Evolutionary conservation across 176 grass and related monocot genomes (phyloP), one percentile per base, ranked within the genome.

Genomic region (Triticum timopheevii): DNA sequence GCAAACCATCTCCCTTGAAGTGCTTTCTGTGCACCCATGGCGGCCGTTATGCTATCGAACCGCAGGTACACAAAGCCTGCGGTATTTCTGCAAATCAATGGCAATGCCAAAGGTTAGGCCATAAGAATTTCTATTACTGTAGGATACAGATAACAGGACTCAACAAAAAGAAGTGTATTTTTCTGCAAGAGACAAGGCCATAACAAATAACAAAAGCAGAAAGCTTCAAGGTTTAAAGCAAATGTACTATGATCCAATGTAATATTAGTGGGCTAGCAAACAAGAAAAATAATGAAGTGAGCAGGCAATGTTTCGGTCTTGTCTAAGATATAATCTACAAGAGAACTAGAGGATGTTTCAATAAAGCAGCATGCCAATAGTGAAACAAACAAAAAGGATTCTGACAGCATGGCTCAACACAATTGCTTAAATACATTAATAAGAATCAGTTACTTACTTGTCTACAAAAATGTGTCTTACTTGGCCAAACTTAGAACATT

Each of bases 1-100:
- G 97, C 94, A 91, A 98, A 98, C 97, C 97, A 98, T 86, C 97
- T 92, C 22, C 97, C 97, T 74, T 98, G 97, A 20, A 99, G 92
- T 23, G 94, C 94, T 77, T 81, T 92, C 67, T 99, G 94, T 49
- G 97, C 97, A 40, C 80, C 83, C 85, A 94, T 90, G 13, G 97
- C 94, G 11, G 90, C 87, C 66, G 86, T 75, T 83, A 88, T 76
- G 84, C 87, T 88, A 27, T 99, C 97, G 73, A 99, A 96, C 23
- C 80, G 90, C 12, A 99, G 90, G 75, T 90, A 99, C 10, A 99
- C 97, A 93, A 91, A 90, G 20, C 97, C 97, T 3, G 92, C 40
- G 69, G 86, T 99, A 82, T 93, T 88, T 82, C 97, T 99, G 83
- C 42, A 77, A 71, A 25, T 61, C 7, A 78, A 66, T 54, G 15